These are phyloP conservation scores for Dendrobium chrysotoxum DNA, from an alignment of 106 monocot genomes.

Conservation along the genomic window DNA sequence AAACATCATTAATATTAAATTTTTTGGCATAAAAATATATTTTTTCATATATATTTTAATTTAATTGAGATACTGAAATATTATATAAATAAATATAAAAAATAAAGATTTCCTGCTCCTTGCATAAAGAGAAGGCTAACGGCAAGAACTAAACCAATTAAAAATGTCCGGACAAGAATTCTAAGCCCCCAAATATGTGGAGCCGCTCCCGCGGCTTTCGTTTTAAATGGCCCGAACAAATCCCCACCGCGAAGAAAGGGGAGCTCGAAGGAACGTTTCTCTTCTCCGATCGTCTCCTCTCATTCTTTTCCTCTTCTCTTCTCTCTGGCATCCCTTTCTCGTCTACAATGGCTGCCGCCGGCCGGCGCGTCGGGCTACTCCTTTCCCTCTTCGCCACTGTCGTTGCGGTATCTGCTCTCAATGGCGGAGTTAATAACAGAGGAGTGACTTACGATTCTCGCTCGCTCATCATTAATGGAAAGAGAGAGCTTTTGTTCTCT, in stretches of 20 bases:
- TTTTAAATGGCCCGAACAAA: neutral
- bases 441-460: constrained; percentile 15
- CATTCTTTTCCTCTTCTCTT: neutral
- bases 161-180: too few relatives aligned
- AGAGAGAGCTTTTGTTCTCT: constrained; percentile 14
- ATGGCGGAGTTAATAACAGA: too few relatives aligned
- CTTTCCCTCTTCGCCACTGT: neutral
- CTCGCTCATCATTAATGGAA: constrained; percentile 22
- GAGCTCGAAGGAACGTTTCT: neutral
- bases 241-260: neutral
- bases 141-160: too few relatives aligned
- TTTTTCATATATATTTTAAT: too few relatives aligned
- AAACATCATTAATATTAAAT: too few relatives aligned
- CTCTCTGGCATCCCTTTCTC: neutral
- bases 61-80: too few relatives aligned
- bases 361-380: neutral
- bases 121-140: too few relatives aligned
- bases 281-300: neutral
- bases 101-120: too few relatives aligned
- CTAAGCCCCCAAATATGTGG: neutral
- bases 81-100: too few relatives aligned
- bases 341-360: neutral
- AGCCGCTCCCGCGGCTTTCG: neutral
- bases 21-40: too few relatives aligned
- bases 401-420: neutral